phyloP scores from a whole-genome alignment of 176 grass and related monocot species.

The Stipa capillata region DNA sequence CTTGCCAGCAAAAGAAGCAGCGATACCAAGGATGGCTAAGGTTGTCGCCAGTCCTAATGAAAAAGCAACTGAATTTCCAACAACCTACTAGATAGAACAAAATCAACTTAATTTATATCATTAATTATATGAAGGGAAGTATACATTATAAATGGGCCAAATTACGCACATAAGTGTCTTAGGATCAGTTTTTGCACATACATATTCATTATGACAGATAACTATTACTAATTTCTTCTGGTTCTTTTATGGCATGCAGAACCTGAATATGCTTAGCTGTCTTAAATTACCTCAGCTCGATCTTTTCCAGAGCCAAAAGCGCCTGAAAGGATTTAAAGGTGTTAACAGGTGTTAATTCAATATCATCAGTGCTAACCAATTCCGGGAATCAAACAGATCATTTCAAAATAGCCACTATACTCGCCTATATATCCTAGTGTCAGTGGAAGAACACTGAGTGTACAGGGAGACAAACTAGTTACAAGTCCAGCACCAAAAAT shows the following conservation, averaged over 20 bases:
- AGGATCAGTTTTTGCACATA: not conserved
- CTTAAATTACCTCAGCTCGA: conserved; percentile 54
- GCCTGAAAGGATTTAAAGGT: conserved; percentile 42
- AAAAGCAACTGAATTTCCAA: conserved; percentile 94
- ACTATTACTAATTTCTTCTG: not conserved
- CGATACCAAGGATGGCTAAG: conserved; percentile 81
- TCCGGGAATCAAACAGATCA: not conserved
- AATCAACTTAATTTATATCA: not conserved
- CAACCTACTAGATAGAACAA: conserved; percentile 48
- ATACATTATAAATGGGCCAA: not conserved
- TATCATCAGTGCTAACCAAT: not conserved
- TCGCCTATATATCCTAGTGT: conserved; percentile 94
- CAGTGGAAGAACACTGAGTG: conserved; percentile 86
- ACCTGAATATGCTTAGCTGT: conserved; percentile 2
- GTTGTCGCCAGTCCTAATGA: conserved; percentile 92
- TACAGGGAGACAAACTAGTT: conserved; percentile 94
- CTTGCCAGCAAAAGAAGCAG: conserved; percentile 96
- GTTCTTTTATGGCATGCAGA: not conserved
- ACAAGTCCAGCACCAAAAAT: conserved; percentile 98
- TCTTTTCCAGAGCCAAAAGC: conserved; percentile 90
- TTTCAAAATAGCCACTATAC: not conserved
- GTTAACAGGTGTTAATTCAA: not conserved
- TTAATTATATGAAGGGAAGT: not conserved
- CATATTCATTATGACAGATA: not conserved
- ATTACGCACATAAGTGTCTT: not conserved